phyloP scores from a whole-genome alignment of 495 filamentous ascomycete genomes.

The Penicillium silybi region DNA sequence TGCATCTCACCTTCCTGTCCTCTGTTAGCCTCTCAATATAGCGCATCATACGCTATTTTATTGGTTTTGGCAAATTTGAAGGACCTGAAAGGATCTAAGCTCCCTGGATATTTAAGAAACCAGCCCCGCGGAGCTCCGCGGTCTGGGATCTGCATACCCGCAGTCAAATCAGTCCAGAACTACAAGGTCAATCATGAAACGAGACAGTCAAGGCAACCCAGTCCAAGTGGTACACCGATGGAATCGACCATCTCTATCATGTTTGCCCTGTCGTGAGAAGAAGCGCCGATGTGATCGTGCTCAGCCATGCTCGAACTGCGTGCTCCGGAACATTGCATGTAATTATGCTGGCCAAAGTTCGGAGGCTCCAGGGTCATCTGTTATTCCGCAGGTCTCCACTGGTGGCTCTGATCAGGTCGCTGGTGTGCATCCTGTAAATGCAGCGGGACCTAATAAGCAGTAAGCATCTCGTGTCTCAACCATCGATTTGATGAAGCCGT shows the following conservation, averaged over 20 bases:
- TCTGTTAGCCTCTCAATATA: background rate
- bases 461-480: background rate
- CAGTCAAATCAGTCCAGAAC: background rate
- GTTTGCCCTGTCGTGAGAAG: constrained; percentile 22
- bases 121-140: constrained; percentile 9
- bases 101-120: background rate
- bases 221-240: constrained; percentile 13
- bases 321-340: constrained; percentile 17
- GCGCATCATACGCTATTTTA: background rate
- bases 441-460: background rate
- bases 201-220: constrained; percentile 9
- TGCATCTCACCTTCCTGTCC: background rate
- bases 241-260: constrained; percentile 19
- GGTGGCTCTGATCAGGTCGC: background rate
- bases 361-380: background rate
- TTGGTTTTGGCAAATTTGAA: background rate
- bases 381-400: background rate
- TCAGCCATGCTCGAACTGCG: constrained; percentile 29
- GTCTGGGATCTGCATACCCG: background rate
- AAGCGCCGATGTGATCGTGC: constrained; percentile 26
- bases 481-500: background rate
- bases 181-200: constrained; percentile 14
- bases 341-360: constrained; percentile 11
- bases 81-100: background rate
- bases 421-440: background rate